Percentiles rank a stretch among this genome's conserved stretches.
Conservation (phyloP, 192 early-diverging fungal species). For the Mortierella antarctica region DNA sequence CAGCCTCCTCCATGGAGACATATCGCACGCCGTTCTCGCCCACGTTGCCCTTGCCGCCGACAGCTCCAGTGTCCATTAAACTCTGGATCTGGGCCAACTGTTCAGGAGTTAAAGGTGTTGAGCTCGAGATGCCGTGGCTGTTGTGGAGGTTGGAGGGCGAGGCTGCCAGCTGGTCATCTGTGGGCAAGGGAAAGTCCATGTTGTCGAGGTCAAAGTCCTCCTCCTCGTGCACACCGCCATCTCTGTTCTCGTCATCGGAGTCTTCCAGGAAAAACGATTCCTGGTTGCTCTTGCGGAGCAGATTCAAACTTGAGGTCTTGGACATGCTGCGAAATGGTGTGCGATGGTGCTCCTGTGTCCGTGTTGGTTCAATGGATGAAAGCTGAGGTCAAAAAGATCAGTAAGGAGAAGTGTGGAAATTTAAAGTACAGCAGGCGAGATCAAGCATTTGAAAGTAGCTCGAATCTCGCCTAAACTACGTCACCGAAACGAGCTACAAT, state of each 20-base stretch:
- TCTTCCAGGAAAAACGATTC: conserved; percentile 57
- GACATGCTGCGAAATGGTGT: conserved; percentile 24
- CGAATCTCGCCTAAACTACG: too few species aligned
- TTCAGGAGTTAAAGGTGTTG: conserved; percentile 26
- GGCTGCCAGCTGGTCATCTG: conserved; percentile 17
- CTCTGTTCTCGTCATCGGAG: conserved; percentile 24
- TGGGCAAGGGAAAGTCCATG: conserved; percentile 63
- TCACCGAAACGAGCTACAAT: too few species aligned
- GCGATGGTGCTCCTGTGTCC: background rate
- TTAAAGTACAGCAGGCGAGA: too few species aligned
- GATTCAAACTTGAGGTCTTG: conserved; percentile 52
- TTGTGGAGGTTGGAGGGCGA: conserved; percentile 12
- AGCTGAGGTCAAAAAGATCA: too few species aligned
- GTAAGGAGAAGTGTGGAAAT: too few species aligned
- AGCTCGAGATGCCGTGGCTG: conserved; percentile 6
- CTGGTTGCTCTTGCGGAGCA: conserved; percentile 55
- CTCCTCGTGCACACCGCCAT: conserved; percentile 47
- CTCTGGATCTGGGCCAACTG: conserved; percentile 43
- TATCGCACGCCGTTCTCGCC: conserved; percentile 33
- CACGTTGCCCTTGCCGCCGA: conserved; percentile 26
- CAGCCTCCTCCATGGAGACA: conserved; percentile 42
- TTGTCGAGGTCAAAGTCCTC: conserved; percentile 63
- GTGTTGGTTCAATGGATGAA: background rate
- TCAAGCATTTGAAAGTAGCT: too few species aligned
- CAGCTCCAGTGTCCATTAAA: conserved; percentile 34